These are phyloP conservation scores for Rosa hybrid DNA, from an alignment of 331 rosid species.

Conservation along the genomic window DNA sequence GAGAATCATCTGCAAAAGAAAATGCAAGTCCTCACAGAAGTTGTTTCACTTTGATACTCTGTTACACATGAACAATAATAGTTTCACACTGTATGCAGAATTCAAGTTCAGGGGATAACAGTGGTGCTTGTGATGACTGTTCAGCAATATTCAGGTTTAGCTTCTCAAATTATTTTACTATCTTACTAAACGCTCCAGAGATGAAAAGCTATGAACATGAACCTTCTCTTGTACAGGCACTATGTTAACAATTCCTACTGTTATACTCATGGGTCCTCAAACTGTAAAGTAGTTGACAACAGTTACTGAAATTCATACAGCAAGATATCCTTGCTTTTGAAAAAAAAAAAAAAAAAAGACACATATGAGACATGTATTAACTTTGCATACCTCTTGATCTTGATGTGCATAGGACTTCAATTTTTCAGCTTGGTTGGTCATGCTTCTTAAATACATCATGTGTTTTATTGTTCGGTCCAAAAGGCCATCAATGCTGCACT, in stretches of 20 bases:
- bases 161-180: background rate
- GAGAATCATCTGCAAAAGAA: background rate
- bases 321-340: background rate
- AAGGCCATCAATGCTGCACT: conserved; percentile 95
- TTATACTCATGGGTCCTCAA: background rate
- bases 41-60: background rate
- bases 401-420: conserved; percentile 40
- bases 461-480: conserved; percentile 78
- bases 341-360: background rate
- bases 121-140: background rate
- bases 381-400: conserved; percentile 51
- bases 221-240: background rate
- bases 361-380: background rate
- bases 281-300: background rate
- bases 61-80: background rate
- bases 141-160: background rate
- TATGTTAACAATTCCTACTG: background rate
- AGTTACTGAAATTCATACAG: background rate
- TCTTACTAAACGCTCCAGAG: background rate
- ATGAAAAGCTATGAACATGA: background rate
- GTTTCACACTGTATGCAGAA: background rate
- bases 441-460: conserved; percentile 62
- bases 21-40: background rate
- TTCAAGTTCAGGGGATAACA: background rate
- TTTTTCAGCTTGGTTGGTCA: conserved; percentile 74